phyloP scores from a whole-genome alignment of 225 moss, liverwort and hornwort species.

The Lunularia cruciata region DNA sequence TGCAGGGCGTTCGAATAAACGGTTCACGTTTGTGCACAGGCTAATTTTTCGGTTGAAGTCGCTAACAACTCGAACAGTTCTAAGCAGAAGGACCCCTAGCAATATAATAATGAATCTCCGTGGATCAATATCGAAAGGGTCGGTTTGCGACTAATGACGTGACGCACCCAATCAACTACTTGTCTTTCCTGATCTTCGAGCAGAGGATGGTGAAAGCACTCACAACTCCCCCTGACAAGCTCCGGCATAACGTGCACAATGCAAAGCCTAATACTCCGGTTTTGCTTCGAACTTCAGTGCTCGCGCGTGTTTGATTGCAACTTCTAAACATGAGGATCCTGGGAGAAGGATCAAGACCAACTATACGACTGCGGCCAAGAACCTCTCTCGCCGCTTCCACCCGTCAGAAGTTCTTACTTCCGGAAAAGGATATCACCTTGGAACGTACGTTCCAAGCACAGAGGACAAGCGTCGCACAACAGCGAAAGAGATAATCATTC shows the following conservation, averaged over 20 bases:
- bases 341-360: background rate
- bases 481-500: background rate
- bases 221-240: background rate
- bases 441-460: background rate
- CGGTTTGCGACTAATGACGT: background rate
- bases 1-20: slow-evolving; percentile 6
- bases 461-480: background rate
- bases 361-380: background rate
- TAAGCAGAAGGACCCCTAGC: background rate
- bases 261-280: slow-evolving; percentile 1
- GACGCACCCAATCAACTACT: slow-evolving; percentile 4
- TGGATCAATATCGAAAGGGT: slow-evolving; percentile 1
- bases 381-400: slow-evolving; percentile 5
- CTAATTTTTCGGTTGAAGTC: slow-evolving; percentile 18
- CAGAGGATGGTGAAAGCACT: background rate
- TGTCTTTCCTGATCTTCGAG: slow-evolving; percentile 15
- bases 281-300: background rate
- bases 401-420: slow-evolving; percentile 9
- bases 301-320: background rate
- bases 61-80: background rate
- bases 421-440: background rate
- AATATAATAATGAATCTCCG: background rate
- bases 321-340: background rate
- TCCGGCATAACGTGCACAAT: background rate
- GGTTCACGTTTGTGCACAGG: background rate